Base-by-base conservation (phyloP, 2,329 filamentous ascomycete species). In the Pseudonectria foliicola region DNA sequence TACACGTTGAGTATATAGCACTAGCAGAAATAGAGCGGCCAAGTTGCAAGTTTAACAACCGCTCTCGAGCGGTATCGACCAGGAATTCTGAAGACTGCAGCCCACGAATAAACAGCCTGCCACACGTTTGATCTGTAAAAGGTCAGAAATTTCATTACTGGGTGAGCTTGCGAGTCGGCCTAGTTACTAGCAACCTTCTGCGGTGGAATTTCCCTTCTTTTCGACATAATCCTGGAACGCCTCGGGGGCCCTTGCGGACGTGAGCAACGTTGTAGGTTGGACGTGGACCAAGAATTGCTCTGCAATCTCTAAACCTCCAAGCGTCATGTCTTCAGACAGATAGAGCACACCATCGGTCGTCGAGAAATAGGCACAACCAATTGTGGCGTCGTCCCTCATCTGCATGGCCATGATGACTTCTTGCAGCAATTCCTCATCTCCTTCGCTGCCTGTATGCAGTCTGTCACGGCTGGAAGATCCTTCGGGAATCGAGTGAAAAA, bases 301-400 rank as follows among this genome's bases (percentile, higher is more conserved):
- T n/a, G 83, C 64, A 10, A 81, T 64, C 25, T 85, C 79, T n/a
- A 76, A 56, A n/a, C 77, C 79, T 4, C 80, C 82, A 45, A 77
- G 68, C 12, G 75, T 69, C 8, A 85, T 70, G 46, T 95, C 89
- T 53, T 90, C 80, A 54, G 93, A 79, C 28, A 95, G 68, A 39
- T 75, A 82, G 4, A 95, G 60, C 25, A 70, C 77, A 50, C 85
- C 80, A 26, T 87, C 77, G 16, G 71, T 63, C 6, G 80, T 78
- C 30, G 81, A 67, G 54, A 90, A 95, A 54, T 90, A 94, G 29
- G 85, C 82, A 56, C 88, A 95, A 1, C 90, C 90, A 13, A 95
- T 69, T 0, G 73, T 79, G 1, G 75, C 78, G 21, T 75, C 72
- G n/a, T 80, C 73, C 42, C 73, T 77, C 55, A 90, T 69, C 39